Evolutionary conservation across 164 flowering plant genomes (phyloP).

Genomic region (Nymphaea colorata): DNA sequence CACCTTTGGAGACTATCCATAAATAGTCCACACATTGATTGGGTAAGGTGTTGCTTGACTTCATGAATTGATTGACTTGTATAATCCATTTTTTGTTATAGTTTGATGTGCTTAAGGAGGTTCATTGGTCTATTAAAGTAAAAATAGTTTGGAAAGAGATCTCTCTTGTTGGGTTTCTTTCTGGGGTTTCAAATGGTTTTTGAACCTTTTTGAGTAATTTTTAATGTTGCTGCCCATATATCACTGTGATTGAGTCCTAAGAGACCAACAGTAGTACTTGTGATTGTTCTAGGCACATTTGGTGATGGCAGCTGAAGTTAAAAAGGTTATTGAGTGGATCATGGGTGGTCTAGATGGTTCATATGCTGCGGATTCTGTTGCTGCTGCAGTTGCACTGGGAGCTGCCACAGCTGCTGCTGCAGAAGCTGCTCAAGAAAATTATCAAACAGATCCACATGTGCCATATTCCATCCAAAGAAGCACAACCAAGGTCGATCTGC

Average conservation of each 20-base stretch:
- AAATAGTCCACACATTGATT: no score
- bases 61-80: background rate
- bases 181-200: no score
- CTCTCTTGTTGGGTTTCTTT: no score
- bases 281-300: slow-evolving; percentile 98
- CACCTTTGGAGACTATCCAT: no score
- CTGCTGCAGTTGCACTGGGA: slow-evolving; percentile 73
- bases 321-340: slow-evolving; percentile 94
- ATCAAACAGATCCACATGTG: slow-evolving; percentile 18
- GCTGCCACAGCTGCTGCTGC: slow-evolving; percentile 35
- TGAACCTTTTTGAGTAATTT: no score
- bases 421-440: slow-evolving; percentile 47
- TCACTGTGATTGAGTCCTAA: background rate
- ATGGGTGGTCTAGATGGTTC: slow-evolving; percentile 76
- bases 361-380: slow-evolving; percentile 79
- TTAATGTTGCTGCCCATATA: background rate
- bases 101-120: no score
- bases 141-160: no score
- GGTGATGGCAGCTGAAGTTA: slow-evolving; percentile 89
- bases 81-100: background rate
- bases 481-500: slow-evolving; percentile 23
- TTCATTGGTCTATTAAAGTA: no score
- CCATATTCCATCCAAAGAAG: slow-evolving; percentile 30
- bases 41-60: background rate
- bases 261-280: background rate